phyloP scores from a whole-genome alignment of 352 stramenopile species.

The Pythium volutum region DNA sequence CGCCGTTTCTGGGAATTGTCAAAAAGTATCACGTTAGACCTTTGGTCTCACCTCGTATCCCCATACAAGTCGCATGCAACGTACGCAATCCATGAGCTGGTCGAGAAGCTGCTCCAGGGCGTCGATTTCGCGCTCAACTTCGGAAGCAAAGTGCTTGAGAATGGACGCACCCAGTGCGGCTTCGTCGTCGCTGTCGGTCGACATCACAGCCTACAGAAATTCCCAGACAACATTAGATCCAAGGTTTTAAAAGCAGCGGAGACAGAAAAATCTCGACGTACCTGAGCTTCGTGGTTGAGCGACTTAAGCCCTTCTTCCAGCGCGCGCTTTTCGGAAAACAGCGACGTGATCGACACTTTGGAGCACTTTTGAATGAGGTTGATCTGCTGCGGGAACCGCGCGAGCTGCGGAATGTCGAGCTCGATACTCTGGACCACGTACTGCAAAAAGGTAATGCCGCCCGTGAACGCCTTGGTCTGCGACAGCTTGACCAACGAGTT shows the following conservation, averaged over 20 bases:
- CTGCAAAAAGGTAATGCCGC: constrained; percentile 78
- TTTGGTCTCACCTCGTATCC: not conserved
- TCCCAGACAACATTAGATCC: not conserved
- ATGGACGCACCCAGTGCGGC: constrained; percentile 43
- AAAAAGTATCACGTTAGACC: not conserved
- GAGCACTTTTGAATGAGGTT: constrained; percentile 69
- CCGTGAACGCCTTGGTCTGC: constrained; percentile 84
- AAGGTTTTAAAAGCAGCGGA: not conserved
- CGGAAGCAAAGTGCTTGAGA: constrained; percentile 53
- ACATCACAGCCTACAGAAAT: constrained; percentile 25
- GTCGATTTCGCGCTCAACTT: constrained; percentile 59
- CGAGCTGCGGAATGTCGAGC: constrained; percentile 68
- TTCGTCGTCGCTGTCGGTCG: constrained; percentile 20
- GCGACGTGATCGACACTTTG: constrained; percentile 62
- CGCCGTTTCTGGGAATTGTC: constrained; percentile 49
- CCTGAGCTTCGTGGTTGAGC: constrained; percentile 49
- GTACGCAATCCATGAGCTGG: constrained; percentile 54
- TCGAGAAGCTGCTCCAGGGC: constrained; percentile 47
- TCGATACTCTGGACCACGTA: constrained; percentile 87
- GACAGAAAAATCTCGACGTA: constrained; percentile 2
- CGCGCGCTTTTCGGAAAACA: constrained; percentile 68
- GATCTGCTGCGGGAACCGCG: constrained; percentile 75
- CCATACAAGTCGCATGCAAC: not conserved
- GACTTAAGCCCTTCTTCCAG: constrained; percentile 62
- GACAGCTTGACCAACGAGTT: constrained; percentile 82